Conservation (phyloP, 306 rosid species). For the Prunus mongolica region DNA sequence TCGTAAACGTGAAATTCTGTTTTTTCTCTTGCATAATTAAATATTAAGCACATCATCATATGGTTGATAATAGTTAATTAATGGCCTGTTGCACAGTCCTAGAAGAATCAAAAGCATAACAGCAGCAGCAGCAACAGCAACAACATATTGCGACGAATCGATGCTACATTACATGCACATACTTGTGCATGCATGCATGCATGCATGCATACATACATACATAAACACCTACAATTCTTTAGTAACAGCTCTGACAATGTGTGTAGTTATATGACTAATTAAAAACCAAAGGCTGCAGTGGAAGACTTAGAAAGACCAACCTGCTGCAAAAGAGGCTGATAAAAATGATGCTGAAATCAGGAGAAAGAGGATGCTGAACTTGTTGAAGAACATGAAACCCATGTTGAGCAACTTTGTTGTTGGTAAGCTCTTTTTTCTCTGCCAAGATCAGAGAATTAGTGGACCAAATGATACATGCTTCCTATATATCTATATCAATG, state of each 20-base stretch:
- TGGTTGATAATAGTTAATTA: neutral
- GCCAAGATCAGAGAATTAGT: slow-evolving; percentile 21
- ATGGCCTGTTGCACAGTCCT: neutral
- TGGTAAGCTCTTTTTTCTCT: slow-evolving; percentile 22
- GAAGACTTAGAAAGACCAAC: slow-evolving; percentile 27
- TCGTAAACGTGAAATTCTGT: neutral
- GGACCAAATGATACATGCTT: slow-evolving; percentile 28
- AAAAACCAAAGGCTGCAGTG: slow-evolving; percentile 34
- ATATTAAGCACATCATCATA: too few relatives aligned
- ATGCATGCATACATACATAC: neutral
- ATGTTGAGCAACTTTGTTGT: slow-evolving; percentile 12
- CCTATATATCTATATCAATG: slow-evolving; percentile 27
- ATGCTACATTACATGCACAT: neutral
- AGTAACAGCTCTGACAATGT: slow-evolving; percentile 32
- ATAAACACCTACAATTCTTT: slow-evolving; percentile 19
- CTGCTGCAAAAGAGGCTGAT: slow-evolving; percentile 59
- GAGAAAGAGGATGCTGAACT: slow-evolving; percentile 46
- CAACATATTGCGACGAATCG: neutral
- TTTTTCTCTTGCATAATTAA: neutral
- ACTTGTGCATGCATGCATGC: neutral
- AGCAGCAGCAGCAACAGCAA: too few relatives aligned
- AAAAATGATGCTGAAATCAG: slow-evolving; percentile 55
- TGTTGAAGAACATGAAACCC: slow-evolving; percentile 50
- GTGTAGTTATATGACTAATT: neutral
- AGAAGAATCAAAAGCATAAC: neutral